Evolutionary conservation across 768 basidiomycete species (phyloP).

Genomic region (Serendipita vermifera): DNA sequence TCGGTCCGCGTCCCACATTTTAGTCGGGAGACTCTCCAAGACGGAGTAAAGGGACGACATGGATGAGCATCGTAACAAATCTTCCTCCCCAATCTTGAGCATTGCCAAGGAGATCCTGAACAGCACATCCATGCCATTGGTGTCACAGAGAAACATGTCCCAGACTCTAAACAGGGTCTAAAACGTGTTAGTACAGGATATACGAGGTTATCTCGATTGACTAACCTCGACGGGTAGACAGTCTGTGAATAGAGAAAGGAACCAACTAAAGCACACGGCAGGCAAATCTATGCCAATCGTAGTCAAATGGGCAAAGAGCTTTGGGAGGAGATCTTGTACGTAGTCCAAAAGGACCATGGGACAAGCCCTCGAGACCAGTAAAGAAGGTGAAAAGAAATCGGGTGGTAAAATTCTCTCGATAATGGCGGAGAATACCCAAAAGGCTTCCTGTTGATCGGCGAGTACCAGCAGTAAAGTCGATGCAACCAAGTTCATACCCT

Average conservation of each 20-base stretch:
- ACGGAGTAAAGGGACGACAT: conserved; percentile 83
- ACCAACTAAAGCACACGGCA: conserved; percentile 98
- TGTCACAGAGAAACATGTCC: conserved; percentile 69
- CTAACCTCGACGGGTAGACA: conserved; percentile 87
- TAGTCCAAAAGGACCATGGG: conserved; percentile 83
- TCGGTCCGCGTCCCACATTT: conserved; percentile 89
- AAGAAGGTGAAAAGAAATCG: conserved; percentile 85
- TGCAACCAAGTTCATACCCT: conserved; percentile 91
- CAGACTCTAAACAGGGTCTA: conserved; percentile 91
- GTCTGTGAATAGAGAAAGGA: conserved; percentile 89
- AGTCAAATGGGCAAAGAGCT: conserved; percentile 59
- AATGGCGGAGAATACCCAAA: conserved; percentile 85
- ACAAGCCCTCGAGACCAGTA: conserved; percentile 88
- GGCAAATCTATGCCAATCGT: conserved; percentile 79
- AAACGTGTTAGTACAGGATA: neutral
- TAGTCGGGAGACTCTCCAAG: conserved; percentile 75
- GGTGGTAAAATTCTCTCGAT: conserved; percentile 80
- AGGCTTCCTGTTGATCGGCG: conserved; percentile 93
- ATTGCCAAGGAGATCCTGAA: conserved; percentile 86
- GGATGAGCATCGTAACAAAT: conserved; percentile 71
- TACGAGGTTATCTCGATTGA: conserved; percentile 2
- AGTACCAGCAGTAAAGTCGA: conserved; percentile 88
- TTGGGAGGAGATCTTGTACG: conserved; percentile 63
- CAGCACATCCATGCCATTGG: conserved; percentile 82
- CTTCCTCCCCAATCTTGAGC: conserved; percentile 67